phyloP scores from a whole-genome alignment of 2,329 filamentous ascomycete species.

The Rhynchosporium secalis region DNA sequence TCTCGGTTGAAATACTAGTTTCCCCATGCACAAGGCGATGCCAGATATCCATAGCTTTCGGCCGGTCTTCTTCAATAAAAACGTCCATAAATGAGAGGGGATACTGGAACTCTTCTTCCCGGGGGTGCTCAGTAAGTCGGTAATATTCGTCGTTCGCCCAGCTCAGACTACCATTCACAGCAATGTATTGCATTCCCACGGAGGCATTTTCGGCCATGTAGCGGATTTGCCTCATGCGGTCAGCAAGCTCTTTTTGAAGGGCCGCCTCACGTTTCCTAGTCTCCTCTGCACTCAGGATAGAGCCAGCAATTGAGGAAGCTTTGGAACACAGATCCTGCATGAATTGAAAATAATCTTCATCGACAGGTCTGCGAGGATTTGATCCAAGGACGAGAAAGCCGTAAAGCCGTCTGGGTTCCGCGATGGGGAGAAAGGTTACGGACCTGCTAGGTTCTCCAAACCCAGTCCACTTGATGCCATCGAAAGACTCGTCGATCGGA shows the following conservation, averaged over 20 bases:
- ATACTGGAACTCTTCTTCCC: conserved; percentile 22
- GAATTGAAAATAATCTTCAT: conserved; percentile 32
- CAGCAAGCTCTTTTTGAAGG: conserved; percentile 29
- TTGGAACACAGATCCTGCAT: conserved; percentile 33
- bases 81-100: conserved; percentile 31
- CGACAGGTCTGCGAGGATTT: conserved; percentile 35
- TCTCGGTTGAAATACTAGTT: conserved; percentile 28
- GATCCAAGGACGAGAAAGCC: conserved; percentile 34
- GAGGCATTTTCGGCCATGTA: conserved; percentile 38
- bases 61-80: conserved; percentile 30
- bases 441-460: conserved; percentile 30
- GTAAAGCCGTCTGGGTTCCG: conserved; percentile 23
- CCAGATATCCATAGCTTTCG: conserved; percentile 28
- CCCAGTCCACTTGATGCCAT: conserved; percentile 31
- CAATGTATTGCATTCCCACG: conserved; percentile 36
- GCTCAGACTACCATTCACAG: conserved; percentile 28
- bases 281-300: conserved; percentile 31
- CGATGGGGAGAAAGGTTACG: conserved; percentile 33
- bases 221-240: conserved; percentile 28
- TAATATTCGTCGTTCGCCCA: conserved; percentile 38
- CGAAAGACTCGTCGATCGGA: conserved; percentile 31
- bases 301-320: conserved; percentile 30
- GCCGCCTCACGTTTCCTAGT: conserved; percentile 25
- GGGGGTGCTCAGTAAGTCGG: conserved; percentile 28
- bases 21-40: conserved; percentile 26